Evolutionary conservation across 2,329 filamentous ascomycete species (phyloP).

Genomic region (Paraphoma sp.): DNA sequence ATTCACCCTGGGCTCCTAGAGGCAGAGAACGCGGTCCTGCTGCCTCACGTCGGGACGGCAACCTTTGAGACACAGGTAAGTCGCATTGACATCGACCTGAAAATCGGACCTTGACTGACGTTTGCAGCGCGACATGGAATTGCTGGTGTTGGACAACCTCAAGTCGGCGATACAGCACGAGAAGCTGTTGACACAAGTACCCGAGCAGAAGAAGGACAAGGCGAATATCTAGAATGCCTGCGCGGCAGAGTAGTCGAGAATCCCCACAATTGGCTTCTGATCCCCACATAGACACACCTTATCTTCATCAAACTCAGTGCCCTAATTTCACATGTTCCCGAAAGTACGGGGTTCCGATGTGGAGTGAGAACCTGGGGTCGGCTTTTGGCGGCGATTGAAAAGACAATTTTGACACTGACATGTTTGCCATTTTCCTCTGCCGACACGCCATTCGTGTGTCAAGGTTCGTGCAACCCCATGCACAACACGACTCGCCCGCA

Average conservation of each 20-base stretch:
- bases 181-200: slow-evolving; percentile 65
- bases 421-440: background rate
- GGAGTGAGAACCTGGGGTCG: slow-evolving; percentile 24
- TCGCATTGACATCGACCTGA: background rate
- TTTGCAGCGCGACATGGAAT: slow-evolving; percentile 61
- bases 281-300: background rate
- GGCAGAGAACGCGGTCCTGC: slow-evolving; percentile 59
- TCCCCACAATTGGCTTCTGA: background rate
- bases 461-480: background rate
- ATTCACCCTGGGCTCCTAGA: slow-evolving; percentile 59
- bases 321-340: background rate
- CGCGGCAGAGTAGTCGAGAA: background rate
- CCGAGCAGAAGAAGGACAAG: slow-evolving; percentile 60
- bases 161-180: slow-evolving; percentile 63
- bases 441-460: background rate
- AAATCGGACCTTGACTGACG: slow-evolving; percentile 10
- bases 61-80: slow-evolving; percentile 65
- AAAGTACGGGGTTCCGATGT: background rate
- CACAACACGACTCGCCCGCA: background rate
- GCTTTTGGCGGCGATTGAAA: slow-evolving; percentile 17
- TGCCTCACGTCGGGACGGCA: slow-evolving; percentile 67
- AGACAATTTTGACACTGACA: background rate
- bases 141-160: slow-evolving; percentile 65
- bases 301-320: background rate
- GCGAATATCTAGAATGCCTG: slow-evolving; percentile 26